Base-by-base conservation (phyloP, 208 protist species). In the Wallacemonas collosoma region DNA sequence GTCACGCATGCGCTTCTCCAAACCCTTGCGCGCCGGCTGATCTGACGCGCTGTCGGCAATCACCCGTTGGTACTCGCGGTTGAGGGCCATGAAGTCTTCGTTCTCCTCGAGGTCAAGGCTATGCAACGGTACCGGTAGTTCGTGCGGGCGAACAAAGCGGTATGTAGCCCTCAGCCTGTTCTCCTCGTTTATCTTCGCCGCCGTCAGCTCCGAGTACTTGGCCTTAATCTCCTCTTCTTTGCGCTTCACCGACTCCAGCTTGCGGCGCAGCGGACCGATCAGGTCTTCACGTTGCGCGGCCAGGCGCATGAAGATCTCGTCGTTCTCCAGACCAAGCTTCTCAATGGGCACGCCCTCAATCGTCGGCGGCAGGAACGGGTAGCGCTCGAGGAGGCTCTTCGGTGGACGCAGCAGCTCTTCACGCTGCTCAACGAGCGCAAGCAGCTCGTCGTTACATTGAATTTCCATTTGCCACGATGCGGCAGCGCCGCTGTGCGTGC, bases 271-370 rank as follows among this genome's bases (percentile, higher is more conserved):
- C 4, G 83, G 83, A 2, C 70, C 83, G 26, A 89, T 41, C 14
- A 89, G 64, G 41, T 91, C 83, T 58, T 91, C 81, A 39, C 83
- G 79, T 53, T 87, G 79, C 36, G 80, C 82, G n/a, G 85, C 85
- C 44, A 90, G 72, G 43, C 73, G 63, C 72, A 88, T 81, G 64
- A 90, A 90, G 40, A 75, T 53, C 6, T 76, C 65, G 64, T 93
- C 88, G 15, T 79, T 76, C 58, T 93, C 82, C 36, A 93, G 58
- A 3, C 78, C 73, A 0, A 93, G 78, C 61, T 85, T 74, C 41
- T 73, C 68, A 14, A 90, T 82, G 26, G 73, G 76, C 47, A 87
- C 71, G 12, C 76, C 83, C 8, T 88, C 77, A 53, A 91, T 82
- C 6, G 77, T 74, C 7, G 64, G 45, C 3, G 80, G 72, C 51